These are phyloP conservation scores for Heliamphora exappendiculata DNA, from an alignment of 148 eudicot genomes.

Conservation along the genomic window DNA sequence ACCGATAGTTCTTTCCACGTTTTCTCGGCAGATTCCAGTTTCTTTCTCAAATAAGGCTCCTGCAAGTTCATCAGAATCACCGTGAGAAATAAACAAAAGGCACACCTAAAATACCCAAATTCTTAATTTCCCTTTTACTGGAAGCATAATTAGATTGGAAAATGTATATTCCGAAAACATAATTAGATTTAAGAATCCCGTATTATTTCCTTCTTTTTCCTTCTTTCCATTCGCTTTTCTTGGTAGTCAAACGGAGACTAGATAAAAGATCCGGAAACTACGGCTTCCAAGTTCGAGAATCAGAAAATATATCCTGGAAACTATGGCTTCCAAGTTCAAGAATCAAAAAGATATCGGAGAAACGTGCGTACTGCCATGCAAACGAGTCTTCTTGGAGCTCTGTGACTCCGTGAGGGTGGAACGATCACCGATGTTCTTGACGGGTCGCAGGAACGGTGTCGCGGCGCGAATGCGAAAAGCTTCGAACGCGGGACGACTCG, in stretches of 20 bases:
- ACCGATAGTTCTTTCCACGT: conserved; percentile 97
- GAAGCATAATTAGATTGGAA: too few species aligned
- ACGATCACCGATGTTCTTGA: conserved; percentile 3
- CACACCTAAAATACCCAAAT: not conserved
- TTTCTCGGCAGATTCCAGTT: conserved; percentile 78
- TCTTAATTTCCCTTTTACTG: too few species aligned
- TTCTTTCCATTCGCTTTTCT: not conserved
- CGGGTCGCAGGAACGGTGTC: not conserved
- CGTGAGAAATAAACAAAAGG: not conserved
- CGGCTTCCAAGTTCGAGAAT: not conserved
- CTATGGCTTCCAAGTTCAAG: not conserved
- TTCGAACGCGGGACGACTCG: conserved; percentile 18
- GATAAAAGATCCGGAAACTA: not conserved
- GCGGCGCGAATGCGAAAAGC: conserved; percentile 9
- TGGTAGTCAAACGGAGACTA: not conserved
- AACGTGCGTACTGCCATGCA: conserved; percentile 79
- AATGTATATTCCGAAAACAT: not conserved
- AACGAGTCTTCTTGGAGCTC: conserved; percentile 35
- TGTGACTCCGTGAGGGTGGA: conserved; percentile 25
- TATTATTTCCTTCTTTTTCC: not conserved
- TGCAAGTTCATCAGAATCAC: conserved; percentile 17
- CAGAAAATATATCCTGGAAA: not conserved
- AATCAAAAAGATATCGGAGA: not conserved
- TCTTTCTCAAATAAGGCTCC: conserved; percentile 85
- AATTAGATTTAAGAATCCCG: not conserved